Base-by-base conservation (phyloP, 2,329 filamentous ascomycete species). In the Diplocarpon mali region DNA sequence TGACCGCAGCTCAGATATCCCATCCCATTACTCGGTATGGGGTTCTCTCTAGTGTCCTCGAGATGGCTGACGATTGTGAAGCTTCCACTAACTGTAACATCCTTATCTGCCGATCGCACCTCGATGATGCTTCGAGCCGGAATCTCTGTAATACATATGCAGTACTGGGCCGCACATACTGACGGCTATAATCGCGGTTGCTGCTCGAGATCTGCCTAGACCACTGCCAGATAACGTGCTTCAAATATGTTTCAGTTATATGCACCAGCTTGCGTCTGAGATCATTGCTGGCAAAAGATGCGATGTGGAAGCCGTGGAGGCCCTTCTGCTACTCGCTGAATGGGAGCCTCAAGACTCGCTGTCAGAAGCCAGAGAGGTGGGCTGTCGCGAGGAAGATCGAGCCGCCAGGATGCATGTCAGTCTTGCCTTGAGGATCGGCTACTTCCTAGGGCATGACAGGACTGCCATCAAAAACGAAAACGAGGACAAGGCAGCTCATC, bases 331-430 rank as follows among this genome's bases (percentile, higher is more conserved):
- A 4, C 70, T 85, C 2, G 80, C 80, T 0, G 80, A 85, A 57
- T 85, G 81, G 81, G 78, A 53, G 41, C 52, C 54, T 11, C 52
- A 53, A 47, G 49, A 55, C 35, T 51, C 47, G 9, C 39, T 53
- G 14, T 50, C 47, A 3, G 49, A 54, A 36, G 49, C 42, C 6
- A 76, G 76, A 28, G 69, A 74, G 20, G 76, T 85, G n/a, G 81
- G 80, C 0, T 72, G 80, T 46, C 80, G 81, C 11, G 80, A 85
- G 57, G 81, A 85, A 55, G 80, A 85, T 53, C 74, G 81, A 37
- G 80, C 81, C 36, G 80, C 80, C 0, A 85, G 80, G 81, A 84
- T 84, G 80, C 76, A 83, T 56, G 78, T 84, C 4, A 81, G 81
- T 1, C 68, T 81, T 15, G 81, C 81, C 1, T 65, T 85, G 13